Conservation (phyloP, 1,284 basidiomycete species). For the Phellopilus nigrolimitatus region DNA sequence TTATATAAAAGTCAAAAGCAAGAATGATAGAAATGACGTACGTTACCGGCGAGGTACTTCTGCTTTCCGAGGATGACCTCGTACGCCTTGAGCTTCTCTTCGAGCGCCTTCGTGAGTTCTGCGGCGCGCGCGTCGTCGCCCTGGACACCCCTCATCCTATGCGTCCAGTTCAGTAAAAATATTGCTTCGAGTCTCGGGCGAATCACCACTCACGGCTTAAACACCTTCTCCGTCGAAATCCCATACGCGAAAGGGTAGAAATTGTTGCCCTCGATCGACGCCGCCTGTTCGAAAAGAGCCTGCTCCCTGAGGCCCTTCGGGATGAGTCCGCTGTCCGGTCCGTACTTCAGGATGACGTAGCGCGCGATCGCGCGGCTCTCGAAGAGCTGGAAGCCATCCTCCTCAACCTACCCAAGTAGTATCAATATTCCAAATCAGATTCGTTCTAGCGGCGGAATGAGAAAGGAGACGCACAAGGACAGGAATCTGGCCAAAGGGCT, state of each 20-base stretch:
- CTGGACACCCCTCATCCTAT: conserved; percentile 15
- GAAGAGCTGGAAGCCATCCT: conserved; percentile 22
- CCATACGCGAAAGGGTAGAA: conserved; percentile 42
- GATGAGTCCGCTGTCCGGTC: conserved; percentile 17
- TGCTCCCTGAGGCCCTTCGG: conserved; percentile 23
- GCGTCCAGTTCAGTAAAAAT: neutral
- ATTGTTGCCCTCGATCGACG: conserved; percentile 33
- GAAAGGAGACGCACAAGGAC: conserved; percentile 41
- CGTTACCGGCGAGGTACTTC: conserved; percentile 43
- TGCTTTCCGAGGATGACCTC: conserved; percentile 42
- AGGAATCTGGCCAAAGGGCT: conserved; percentile 68
- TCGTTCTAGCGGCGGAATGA: neutral
- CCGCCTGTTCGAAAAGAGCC: conserved; percentile 32
- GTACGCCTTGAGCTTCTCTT: conserved; percentile 38
- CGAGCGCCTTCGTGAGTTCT: conserved; percentile 27
- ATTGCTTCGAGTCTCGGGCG: conserved; percentile 27
- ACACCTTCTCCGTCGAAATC: conserved; percentile 41
- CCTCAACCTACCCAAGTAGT: conserved; percentile 23
- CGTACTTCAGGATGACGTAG: conserved; percentile 29
- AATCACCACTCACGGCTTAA: conserved; percentile 39
- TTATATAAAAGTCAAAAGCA: neutral
- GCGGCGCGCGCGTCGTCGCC: conserved; percentile 29
- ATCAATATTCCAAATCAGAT: neutral
- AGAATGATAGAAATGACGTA: conserved; percentile 24
- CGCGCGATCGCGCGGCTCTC: conserved; percentile 34